Evolutionary conservation across 2,329 filamentous ascomycete species (phyloP).

Genomic region (Pseudogymnoascus sp.): DNA sequence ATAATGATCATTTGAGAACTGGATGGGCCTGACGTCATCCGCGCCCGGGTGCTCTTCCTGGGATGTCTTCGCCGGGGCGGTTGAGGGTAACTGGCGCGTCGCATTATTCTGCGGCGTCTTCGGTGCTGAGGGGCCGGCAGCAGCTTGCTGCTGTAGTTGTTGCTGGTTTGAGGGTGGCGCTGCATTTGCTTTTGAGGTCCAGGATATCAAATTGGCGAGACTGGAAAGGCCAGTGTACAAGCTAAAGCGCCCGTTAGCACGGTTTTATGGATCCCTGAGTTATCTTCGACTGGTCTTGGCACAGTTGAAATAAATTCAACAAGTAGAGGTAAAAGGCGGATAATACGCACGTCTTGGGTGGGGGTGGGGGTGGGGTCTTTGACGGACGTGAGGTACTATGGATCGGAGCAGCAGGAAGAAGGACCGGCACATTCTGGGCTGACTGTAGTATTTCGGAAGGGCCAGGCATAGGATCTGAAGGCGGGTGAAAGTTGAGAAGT

Average conservation of each 20-base stretch:
- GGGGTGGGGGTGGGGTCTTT: no score
- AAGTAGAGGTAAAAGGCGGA: background rate
- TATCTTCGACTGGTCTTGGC: background rate
- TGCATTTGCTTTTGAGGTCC: background rate
- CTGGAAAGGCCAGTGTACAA: background rate
- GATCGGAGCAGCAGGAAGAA: conserved; percentile 17
- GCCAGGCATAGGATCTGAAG: conserved; percentile 17
- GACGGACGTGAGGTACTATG: conserved; percentile 7
- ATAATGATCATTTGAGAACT: background rate
- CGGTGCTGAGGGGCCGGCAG: background rate
- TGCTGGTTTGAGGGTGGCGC: conserved; percentile 2
- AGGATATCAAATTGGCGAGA: background rate
- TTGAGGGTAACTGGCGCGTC: background rate
- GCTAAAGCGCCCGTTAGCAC: background rate
- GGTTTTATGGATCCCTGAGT: background rate
- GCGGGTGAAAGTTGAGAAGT: conserved; percentile 13
- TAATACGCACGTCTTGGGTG: conserved; percentile 13
- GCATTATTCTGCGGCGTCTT: background rate
- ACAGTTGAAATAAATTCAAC: background rate
- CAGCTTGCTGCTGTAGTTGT: background rate
- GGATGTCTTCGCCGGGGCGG: conserved; percentile 2
- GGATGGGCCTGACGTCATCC: background rate
- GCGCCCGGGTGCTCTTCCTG: conserved; percentile 9
- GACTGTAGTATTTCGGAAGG: conserved; percentile 18
- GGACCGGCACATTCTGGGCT: background rate